A percentile compares a stretch with the other conserved stretches of the same genome.
These are phyloP conservation scores for Pleurotus citrinopileatus DNA, from an alignment of 768 basidiomycete species.

Conservation along the genomic window DNA sequence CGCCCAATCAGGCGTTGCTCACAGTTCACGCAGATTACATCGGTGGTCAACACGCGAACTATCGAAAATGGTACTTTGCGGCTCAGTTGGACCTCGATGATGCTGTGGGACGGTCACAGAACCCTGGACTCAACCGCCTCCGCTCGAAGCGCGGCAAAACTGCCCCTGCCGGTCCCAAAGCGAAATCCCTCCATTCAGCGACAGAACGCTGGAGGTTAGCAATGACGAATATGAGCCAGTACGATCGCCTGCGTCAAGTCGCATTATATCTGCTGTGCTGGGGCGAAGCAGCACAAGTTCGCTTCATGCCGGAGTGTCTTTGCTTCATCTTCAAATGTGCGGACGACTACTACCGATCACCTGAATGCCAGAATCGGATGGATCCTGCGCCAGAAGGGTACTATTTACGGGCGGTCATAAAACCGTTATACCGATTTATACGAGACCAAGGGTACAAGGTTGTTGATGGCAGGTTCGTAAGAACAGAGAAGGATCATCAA, in stretches of 20 bases:
- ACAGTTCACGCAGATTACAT: conserved; percentile 99
- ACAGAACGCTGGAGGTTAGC: conserved; percentile 94
- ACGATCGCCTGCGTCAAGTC: conserved; percentile 94
- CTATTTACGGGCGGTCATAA: conserved; percentile 88
- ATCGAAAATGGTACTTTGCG: conserved; percentile 99
- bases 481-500: conserved; percentile 90
- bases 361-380: conserved; percentile 93
- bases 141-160: conserved; percentile 52
- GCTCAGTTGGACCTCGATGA: conserved; percentile 98
- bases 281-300: conserved; percentile 98
- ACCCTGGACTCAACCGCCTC: conserved; percentile 86
- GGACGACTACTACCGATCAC: conserved; percentile 97
- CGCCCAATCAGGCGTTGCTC: conserved; percentile 90
- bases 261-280: conserved; percentile 94
- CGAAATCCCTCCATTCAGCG: conserved; percentile 73
- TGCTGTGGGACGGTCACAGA: conserved; percentile 88
- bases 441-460: conserved; percentile 98
- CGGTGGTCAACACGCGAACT: conserved; percentile 97
- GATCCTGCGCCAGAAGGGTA: conserved; percentile 94
- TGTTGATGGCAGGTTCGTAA: conserved; percentile 90
- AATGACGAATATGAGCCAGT: conserved; percentile 98
- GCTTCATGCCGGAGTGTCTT: conserved; percentile 93
- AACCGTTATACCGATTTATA: conserved; percentile 94
- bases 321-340: conserved; percentile 99
- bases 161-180: conserved; percentile 27